Evolutionary conservation across 2,329 filamentous ascomycete genomes (phyloP).

Genomic region (Fusarium cicatricum): DNA sequence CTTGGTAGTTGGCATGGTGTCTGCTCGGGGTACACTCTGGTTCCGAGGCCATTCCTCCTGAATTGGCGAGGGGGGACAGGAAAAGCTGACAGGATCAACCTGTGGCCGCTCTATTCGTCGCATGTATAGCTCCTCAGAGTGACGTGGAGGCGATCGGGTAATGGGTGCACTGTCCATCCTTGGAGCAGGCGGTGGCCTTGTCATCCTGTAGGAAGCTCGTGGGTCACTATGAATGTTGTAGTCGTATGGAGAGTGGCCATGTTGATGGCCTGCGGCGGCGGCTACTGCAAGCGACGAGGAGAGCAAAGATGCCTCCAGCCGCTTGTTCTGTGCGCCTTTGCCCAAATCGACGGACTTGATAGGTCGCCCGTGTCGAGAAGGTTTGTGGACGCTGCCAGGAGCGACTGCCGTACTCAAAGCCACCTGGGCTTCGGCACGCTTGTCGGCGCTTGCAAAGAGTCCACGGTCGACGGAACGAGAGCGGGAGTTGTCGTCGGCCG

Average conservation of each 20-base stretch:
- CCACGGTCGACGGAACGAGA: constrained; percentile 71
- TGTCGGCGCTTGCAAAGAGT: constrained; percentile 66
- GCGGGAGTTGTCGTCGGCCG: constrained; percentile 59
- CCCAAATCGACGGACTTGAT: constrained; percentile 55
- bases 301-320: constrained; percentile 49
- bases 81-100: constrained; percentile 41
- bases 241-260: constrained; percentile 55
- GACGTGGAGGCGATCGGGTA: constrained; percentile 22
- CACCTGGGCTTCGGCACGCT: constrained; percentile 70
- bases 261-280: constrained; percentile 50
- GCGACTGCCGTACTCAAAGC: constrained; percentile 69
- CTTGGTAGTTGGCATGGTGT: constrained; percentile 54
- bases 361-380: constrained; percentile 54
- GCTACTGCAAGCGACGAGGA: constrained; percentile 49
- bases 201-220: constrained; percentile 43
- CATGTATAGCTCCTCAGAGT: constrained; percentile 23
- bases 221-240: constrained; percentile 50
- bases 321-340: constrained; percentile 40
- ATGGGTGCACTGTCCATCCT: constrained; percentile 47
- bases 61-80: constrained; percentile 58
- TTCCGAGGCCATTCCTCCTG: constrained; percentile 49
- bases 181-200: constrained; percentile 59
- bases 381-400: constrained; percentile 65
- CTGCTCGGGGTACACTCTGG: constrained; percentile 47
- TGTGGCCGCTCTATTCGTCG: constrained; percentile 11